phyloP scores from a whole-genome alignment of 2,329 filamentous ascomycete genomes.

The Emericellopsis cladophorae region DNA sequence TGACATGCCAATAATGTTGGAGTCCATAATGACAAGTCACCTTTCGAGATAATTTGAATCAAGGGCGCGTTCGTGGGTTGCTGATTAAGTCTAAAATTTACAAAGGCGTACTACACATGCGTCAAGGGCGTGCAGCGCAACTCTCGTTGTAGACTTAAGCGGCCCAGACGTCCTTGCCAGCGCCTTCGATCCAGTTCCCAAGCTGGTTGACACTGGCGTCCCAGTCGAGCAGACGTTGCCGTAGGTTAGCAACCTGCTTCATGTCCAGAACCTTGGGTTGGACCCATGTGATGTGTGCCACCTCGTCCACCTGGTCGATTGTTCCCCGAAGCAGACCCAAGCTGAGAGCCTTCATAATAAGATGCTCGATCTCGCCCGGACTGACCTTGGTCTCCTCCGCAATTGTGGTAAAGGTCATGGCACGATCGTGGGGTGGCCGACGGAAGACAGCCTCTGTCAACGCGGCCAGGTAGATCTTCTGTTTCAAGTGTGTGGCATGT shows the following conservation, averaged over 20 bases:
- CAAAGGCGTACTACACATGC: no score
- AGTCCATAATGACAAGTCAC: no score
- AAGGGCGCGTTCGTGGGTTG: no score
- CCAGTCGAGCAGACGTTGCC: slow-evolving; percentile 80
- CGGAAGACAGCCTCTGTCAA: slow-evolving; percentile 95
- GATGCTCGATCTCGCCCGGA: slow-evolving; percentile 85
- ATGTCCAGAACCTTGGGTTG: slow-evolving; percentile 96
- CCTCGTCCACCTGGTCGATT: slow-evolving; percentile 90
- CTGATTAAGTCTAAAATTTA: no score
- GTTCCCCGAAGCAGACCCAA: slow-evolving; percentile 79
- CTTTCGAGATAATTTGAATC: no score
- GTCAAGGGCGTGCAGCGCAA: no score
- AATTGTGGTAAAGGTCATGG: slow-evolving; percentile 85
- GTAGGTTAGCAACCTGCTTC: slow-evolving; percentile 90
- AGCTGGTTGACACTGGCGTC: slow-evolving; percentile 91
- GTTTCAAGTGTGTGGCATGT: slow-evolving; percentile 75
- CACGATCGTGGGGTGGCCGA: slow-evolving; percentile 85
- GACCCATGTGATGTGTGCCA: slow-evolving; percentile 96
- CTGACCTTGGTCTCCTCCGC: slow-evolving; percentile 85
- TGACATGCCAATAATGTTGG: not conserved
- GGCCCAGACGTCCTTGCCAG: slow-evolving; percentile 93
- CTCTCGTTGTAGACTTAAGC: slow-evolving; percentile 33
- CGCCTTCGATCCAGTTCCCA: slow-evolving; percentile 91
- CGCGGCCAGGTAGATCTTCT: slow-evolving; percentile 96
- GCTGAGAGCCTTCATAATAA: slow-evolving; percentile 98